Evolutionary conservation across 1,139 yeast species (phyloP).

Genomic region (Kurtzmaniella quercitrusa): DNA sequence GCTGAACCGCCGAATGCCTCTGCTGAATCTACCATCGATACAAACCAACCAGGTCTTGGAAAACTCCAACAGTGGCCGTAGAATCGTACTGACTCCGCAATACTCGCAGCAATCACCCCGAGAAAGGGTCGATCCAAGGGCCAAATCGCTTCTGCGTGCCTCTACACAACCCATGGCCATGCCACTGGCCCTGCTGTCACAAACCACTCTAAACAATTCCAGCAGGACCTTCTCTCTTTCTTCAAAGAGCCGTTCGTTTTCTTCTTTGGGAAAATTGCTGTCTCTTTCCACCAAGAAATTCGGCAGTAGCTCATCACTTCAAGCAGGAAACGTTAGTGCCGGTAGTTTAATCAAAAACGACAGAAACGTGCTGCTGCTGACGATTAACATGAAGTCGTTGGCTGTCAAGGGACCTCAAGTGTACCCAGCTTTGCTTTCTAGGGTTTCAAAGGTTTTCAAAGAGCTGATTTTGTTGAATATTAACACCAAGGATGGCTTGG

Average conservation of each 20-base stretch:
- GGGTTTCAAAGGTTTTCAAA: conserved; percentile 77
- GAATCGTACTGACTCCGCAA: conserved; percentile 7
- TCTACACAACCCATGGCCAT: conserved; percentile 6
- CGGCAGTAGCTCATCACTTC: conserved; percentile 17
- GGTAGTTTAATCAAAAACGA: conserved; percentile 18
- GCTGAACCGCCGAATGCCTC: conserved; percentile 6
- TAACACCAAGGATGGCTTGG: conserved; percentile 87
- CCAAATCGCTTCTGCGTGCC: conserved; percentile 5
- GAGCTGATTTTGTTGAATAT: conserved; percentile 71
- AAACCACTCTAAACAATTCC: conserved; percentile 6
- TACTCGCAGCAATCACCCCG: conserved; percentile 8
- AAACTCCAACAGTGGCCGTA: conserved; percentile 3
- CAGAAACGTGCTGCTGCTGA: conserved; percentile 27
- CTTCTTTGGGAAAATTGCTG: conserved; percentile 40
- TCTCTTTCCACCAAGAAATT: conserved; percentile 40
- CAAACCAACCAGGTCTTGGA: conserved; percentile 8
- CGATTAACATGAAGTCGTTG: conserved; percentile 34
- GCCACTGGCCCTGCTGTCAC: conserved; percentile 8
- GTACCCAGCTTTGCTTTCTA: conserved; percentile 84
- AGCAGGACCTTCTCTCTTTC: conserved; percentile 29
- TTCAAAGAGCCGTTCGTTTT: conserved; percentile 41
- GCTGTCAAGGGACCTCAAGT: conserved; percentile 56
- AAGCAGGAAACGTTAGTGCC: neutral
- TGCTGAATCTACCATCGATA: conserved; percentile 7
- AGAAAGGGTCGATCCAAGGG: conserved; percentile 3